Conservation (phyloP, 2,329 filamentous ascomycete species). For the Verticillium klebahnii region DNA sequence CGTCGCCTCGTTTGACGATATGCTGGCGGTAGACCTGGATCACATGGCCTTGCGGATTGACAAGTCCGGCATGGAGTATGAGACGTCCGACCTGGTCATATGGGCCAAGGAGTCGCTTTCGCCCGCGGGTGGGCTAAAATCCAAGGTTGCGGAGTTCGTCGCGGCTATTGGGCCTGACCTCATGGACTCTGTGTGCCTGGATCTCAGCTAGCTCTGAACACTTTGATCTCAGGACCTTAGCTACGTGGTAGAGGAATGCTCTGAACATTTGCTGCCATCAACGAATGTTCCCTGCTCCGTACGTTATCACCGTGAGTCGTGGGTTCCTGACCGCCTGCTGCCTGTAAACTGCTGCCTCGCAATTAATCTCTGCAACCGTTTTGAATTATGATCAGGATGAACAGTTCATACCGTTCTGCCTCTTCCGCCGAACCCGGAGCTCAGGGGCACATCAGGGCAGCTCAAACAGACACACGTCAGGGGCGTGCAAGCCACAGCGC, state of each 20-base stretch:
- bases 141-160: slow-evolving; percentile 61
- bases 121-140: slow-evolving; percentile 47
- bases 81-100: slow-evolving; percentile 46
- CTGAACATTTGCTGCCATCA: too few species aligned
- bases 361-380: too few species aligned
- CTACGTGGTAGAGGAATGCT: too few species aligned
- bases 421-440: too few species aligned
- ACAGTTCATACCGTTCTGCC: too few species aligned
- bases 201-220: slow-evolving; percentile 32
- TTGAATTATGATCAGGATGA: too few species aligned
- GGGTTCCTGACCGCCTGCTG: too few species aligned
- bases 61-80: slow-evolving; percentile 29
- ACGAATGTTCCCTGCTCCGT: too few species aligned
- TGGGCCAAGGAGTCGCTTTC: slow-evolving; percentile 53
- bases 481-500: background rate
- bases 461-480: too few species aligned
- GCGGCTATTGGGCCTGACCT: slow-evolving; percentile 61
- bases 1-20: slow-evolving; percentile 48
- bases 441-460: background rate
- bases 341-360: too few species aligned
- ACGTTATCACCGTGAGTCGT: too few species aligned
- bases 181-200: slow-evolving; percentile 51
- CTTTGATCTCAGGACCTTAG: too few species aligned
- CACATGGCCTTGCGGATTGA: slow-evolving; percentile 50
- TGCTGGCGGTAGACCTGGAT: slow-evolving; percentile 54